Conservation (phyloP, 257 asterid species). For the Salvia hispanica region DNA sequence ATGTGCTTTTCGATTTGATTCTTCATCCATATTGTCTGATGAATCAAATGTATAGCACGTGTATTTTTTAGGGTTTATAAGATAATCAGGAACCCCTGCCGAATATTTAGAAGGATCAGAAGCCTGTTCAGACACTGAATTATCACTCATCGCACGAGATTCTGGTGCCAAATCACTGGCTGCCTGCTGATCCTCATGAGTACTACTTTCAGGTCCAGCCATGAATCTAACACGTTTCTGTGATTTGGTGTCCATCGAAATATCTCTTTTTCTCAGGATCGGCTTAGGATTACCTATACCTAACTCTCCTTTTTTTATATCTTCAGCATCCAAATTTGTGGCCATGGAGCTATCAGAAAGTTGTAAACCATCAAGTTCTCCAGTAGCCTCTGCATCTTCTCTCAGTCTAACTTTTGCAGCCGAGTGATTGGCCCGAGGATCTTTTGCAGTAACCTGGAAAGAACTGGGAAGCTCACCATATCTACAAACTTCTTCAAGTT, state of each 20-base stretch:
- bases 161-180: constrained; percentile 31
- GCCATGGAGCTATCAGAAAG: constrained; percentile 42
- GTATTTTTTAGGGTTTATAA: constrained; percentile 82
- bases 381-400: constrained; percentile 82
- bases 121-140: constrained; percentile 29
- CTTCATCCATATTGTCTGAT: constrained; percentile 59
- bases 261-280: constrained; percentile 61
- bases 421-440: constrained; percentile 78
- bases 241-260: constrained; percentile 40
- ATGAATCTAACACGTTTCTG: constrained; percentile 69
- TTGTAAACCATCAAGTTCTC: constrained; percentile 41
- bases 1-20: constrained; percentile 61
- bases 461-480: constrained; percentile 56
- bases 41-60: constrained; percentile 64
- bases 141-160: constrained; percentile 26
- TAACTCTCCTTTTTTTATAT: constrained; percentile 27
- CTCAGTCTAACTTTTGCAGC: constrained; percentile 77
- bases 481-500: constrained; percentile 37
- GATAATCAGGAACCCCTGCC: constrained; percentile 61
- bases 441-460: constrained; percentile 44
- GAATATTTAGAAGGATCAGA: constrained; percentile 34
- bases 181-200: constrained; percentile 32
- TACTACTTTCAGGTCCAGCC: constrained; percentile 34
- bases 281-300: constrained; percentile 50
- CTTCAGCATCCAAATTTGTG: constrained; percentile 19